Percentiles rank a stretch among this genome's conserved stretches.
These are phyloP conservation scores for Cryptococcus sp. DNA, from an alignment of 1,284 basidiomycete species.

Conservation along the genomic window DNA sequence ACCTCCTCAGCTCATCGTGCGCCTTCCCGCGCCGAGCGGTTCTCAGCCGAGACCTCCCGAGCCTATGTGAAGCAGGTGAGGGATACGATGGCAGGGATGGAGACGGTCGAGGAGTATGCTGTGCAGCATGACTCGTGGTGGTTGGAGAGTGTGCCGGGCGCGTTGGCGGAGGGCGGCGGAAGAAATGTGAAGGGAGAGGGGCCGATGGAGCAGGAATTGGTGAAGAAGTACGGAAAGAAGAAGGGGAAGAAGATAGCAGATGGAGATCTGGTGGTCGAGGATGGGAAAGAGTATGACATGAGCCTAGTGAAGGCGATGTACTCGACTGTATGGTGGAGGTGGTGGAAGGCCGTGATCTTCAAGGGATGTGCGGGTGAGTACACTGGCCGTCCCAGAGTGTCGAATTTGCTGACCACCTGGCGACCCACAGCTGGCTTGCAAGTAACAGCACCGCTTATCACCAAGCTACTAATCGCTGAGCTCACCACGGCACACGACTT, in stretches of 20 bases:
- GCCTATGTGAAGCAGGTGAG: constrained; percentile 4
- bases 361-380: constrained; percentile 15
- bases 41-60: not conserved
- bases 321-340: constrained; percentile 6
- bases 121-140: constrained; percentile 3
- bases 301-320: constrained; percentile 56
- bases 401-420: not conserved
- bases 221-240: constrained; percentile 7
- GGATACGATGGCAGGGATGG: constrained; percentile 10
- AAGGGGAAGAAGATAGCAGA: constrained; percentile 10
- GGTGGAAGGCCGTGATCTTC: constrained; percentile 15
- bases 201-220: not conserved
- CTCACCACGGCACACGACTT: constrained; percentile 58
- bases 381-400: not conserved
- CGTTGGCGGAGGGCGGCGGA: not conserved
- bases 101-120: constrained; percentile 8
- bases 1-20: too few relatives aligned
- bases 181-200: not conserved
- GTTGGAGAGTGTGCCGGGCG: not conserved
- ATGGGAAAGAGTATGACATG: constrained; percentile 54
- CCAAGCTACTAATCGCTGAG: constrained; percentile 62
- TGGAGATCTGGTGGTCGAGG: constrained; percentile 16
- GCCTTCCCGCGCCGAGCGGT: not conserved
- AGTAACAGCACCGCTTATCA: constrained; percentile 24
- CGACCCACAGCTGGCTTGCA: constrained; percentile 12